A percentile compares a stretch with the other conserved stretches of the same genome.
Evolutionary conservation across 2,329 filamentous ascomycete genomes (phyloP).

Genomic region (Pseudocercospora fuligena): DNA sequence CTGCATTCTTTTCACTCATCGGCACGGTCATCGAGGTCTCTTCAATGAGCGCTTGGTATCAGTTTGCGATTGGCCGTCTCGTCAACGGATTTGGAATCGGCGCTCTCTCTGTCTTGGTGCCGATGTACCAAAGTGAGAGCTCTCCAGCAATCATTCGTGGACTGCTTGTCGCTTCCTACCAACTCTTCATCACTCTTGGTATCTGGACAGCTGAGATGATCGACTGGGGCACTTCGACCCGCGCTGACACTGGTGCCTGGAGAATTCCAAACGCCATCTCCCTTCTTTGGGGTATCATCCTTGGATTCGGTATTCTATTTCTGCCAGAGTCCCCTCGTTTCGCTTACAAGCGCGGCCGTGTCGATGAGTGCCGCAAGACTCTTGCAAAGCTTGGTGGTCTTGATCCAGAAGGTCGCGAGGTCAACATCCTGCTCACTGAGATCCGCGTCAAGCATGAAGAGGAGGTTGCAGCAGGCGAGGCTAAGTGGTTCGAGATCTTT

Average conservation of each 20-base stretch:
- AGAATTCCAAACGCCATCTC: slow-evolving; percentile 41
- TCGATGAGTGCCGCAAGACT: slow-evolving; percentile 38
- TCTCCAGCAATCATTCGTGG: slow-evolving; percentile 67
- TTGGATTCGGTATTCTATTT: slow-evolving; percentile 41
- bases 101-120: slow-evolving; percentile 61
- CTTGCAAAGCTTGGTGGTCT: slow-evolving; percentile 39
- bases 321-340: slow-evolving; percentile 41
- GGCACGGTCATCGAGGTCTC: slow-evolving; percentile 52
- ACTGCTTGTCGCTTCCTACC: slow-evolving; percentile 60
- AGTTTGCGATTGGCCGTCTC: slow-evolving; percentile 54
- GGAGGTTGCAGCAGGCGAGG: slow-evolving; percentile 31
- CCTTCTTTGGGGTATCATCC: slow-evolving; percentile 40
- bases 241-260: slow-evolving; percentile 33
- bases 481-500: slow-evolving; percentile 39
- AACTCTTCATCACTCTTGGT: slow-evolving; percentile 53
- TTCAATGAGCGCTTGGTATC: slow-evolving; percentile 45
- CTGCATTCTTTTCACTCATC: slow-evolving; percentile 50
- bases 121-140: slow-evolving; percentile 70
- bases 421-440: slow-evolving; percentile 37
- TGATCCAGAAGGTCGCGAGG: slow-evolving; percentile 31
- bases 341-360: slow-evolving; percentile 38
- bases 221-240: slow-evolving; percentile 37
- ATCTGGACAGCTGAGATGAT: slow-evolving; percentile 44
- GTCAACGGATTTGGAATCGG: slow-evolving; percentile 51
- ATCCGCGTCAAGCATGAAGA: slow-evolving; percentile 41